phyloP scores from a whole-genome alignment of 192 early-diverging fungal species.

The Gryganskiella cystojenkinii region DNA sequence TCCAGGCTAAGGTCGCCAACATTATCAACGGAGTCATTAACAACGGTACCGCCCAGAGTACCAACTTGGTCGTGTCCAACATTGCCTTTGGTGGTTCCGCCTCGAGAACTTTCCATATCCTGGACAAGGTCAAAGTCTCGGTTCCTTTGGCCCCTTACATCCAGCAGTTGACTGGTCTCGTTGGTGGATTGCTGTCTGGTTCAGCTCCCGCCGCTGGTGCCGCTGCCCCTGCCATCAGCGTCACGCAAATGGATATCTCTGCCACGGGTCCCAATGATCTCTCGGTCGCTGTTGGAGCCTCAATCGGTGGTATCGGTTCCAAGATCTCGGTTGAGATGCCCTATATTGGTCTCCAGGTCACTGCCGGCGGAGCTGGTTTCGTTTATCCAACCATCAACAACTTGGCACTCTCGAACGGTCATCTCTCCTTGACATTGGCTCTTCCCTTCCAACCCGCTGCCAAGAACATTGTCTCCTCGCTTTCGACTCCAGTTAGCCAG shows the following conservation, averaged over 20 bases:
- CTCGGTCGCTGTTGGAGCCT: conserved; percentile 18
- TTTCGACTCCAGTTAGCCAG: conserved; percentile 21
- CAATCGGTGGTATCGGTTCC: conserved; percentile 21
- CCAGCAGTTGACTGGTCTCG: conserved; percentile 20
- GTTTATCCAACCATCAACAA: conserved; percentile 21
- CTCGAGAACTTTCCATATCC: conserved; percentile 11
- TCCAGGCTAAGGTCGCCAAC: conserved; percentile 6
- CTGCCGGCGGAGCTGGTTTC: conserved; percentile 8
- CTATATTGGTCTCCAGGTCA: conserved; percentile 23
- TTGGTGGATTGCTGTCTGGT: conserved; percentile 7
- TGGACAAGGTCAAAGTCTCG: conserved; percentile 29
- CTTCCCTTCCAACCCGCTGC: conserved; percentile 26
- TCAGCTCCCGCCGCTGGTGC: conserved; percentile 7
- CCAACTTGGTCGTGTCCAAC: conserved; percentile 13
- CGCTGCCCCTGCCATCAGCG: conserved; percentile 1
- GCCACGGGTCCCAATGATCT: conserved; percentile 18
- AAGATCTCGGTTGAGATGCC: conserved; percentile 30
- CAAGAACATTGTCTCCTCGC: conserved; percentile 12
- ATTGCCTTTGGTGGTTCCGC: conserved; percentile 13
- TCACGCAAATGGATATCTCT: conserved; percentile 12
- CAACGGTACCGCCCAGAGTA: neutral
- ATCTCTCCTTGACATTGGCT: conserved; percentile 8
- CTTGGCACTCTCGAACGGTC: conserved; percentile 13
- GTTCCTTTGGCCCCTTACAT: conserved; percentile 21
- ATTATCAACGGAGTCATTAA: neutral